Base-by-base conservation (phyloP, 805 yeast species). In the Zygoascus ofunaensis region DNA sequence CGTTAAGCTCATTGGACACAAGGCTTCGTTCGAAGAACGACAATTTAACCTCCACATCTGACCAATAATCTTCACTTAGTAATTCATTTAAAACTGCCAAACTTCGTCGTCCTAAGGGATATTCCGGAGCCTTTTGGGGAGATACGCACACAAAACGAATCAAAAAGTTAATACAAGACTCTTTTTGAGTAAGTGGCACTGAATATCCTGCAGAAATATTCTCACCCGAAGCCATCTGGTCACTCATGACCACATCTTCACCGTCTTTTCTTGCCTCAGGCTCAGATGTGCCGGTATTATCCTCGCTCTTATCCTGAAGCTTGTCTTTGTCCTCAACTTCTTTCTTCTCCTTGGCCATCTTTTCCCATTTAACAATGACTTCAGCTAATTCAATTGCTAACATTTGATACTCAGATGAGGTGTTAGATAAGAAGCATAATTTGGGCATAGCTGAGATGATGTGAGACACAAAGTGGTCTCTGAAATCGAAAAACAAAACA, bases 381-480 rank as follows among this genome's bases (percentile, higher is more conserved):
- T 87, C 95, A 0, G 95, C 94, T 45, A 92, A 64, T 51, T 90
- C 97, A 47, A 90, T 83, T 0, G 96, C 95, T 49, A 90, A 65
- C 0, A 77, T 70, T 58, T 87, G 97, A 53, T 82, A 85, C 49
- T 90, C 96, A 19, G 78, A 58, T 1, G 86, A 80, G 3, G 92
- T 79, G 53, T 81, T 84, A 3, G 87, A 79, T 55, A 80, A 67
- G 40, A 86, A 77, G 0, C 94, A 83, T 42, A 92, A 68, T 56
- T 87, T 87, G 14, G 94, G 94, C 87, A 92, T 84, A 1, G 95
- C 94, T 2, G 89, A 77, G 42, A 92, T 84, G 45, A 90, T 84
- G 52, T 83, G 85, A 2, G 95, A 82, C 47, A 87, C 78, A 56
- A 90, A 92, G 45, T 87, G 86, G 53, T 87, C 96, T 45, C 97